A percentile compares a stretch with the other conserved stretches of the same genome.
These are phyloP conservation scores for Pleurozium schreberi DNA, from an alignment of 225 moss, liverwort and hornwort species.

Conservation along the genomic window DNA sequence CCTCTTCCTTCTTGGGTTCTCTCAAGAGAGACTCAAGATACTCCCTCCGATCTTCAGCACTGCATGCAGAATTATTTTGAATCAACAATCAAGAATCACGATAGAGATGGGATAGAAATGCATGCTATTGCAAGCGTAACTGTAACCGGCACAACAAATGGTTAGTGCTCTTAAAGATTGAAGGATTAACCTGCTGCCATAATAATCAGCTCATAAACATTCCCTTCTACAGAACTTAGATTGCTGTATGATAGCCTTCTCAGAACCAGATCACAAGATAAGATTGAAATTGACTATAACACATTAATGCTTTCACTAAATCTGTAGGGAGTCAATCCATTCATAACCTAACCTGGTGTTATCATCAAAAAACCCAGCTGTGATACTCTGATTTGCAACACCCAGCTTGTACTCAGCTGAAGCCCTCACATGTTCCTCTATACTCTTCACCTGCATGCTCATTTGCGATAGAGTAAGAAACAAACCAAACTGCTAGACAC, in stretches of 20 bases:
- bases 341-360: conserved; percentile 65
- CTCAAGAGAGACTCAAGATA: conserved; percentile 92
- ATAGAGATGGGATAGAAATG: not conserved
- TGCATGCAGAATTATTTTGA: conserved; percentile 11
- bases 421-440: conserved; percentile 97
- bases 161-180: not conserved
- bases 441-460: conserved; percentile 69
- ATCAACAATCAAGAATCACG: not conserved
- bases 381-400: conserved; percentile 98
- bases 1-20: conserved; percentile 95
- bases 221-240: not conserved
- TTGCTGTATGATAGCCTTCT: not conserved
- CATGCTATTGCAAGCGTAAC: not conserved
- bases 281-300: not conserved
- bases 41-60: conserved; percentile 98
- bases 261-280: not conserved
- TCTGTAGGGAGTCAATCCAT: not conserved
- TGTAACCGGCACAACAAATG: not conserved
- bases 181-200: not conserved
- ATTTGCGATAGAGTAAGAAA: not conserved
- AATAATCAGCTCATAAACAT: not conserved
- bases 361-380: conserved; percentile 98
- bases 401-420: conserved; percentile 97
- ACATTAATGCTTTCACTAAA: not conserved
- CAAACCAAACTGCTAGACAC: not conserved